Evolutionary conservation across 305 asterid species (phyloP).

Genomic region (Solanum aculeatissimum): DNA sequence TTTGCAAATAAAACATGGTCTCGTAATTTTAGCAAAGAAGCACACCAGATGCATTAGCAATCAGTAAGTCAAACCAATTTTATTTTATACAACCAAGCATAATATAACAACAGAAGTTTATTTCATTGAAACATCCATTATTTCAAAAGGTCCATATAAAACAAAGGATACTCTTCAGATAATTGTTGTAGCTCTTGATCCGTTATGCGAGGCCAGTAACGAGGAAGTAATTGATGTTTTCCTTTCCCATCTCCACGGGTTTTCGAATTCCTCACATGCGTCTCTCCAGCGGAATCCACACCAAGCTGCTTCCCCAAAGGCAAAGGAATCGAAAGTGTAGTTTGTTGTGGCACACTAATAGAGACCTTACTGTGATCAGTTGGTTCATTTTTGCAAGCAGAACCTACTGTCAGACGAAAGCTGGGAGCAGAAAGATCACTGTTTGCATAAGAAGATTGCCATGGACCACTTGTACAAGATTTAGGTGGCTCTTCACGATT

Average conservation of each 20-base stretch:
- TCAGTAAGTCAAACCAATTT: background rate
- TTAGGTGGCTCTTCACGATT: constrained; percentile 31
- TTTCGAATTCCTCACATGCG: constrained; percentile 36
- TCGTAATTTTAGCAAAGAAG: background rate
- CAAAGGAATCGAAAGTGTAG: constrained; percentile 14
- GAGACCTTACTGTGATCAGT: constrained; percentile 30
- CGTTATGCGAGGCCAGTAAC: constrained; percentile 59
- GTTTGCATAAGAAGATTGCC: constrained; percentile 18
- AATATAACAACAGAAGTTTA: background rate
- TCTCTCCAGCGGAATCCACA: constrained; percentile 33
- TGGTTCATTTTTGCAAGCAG: constrained; percentile 34
- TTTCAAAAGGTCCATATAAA: background rate
- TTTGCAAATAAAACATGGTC: background rate
- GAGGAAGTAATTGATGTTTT: constrained; percentile 51
- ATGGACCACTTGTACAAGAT: constrained; percentile 26
- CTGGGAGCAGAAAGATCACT: constrained; percentile 35
- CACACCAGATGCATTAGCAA: background rate
- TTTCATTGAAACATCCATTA: background rate
- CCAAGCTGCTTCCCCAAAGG: constrained; percentile 30
- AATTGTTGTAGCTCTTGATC: constrained; percentile 58
- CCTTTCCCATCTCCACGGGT: constrained; percentile 43
- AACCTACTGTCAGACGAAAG: constrained; percentile 17
- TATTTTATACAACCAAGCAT: background rate
- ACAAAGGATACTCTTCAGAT: constrained; percentile 69
- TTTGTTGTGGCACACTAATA: constrained; percentile 15